Conservation (phyloP, 1,139 yeast genomes). For the Pichia sp. region DNA sequence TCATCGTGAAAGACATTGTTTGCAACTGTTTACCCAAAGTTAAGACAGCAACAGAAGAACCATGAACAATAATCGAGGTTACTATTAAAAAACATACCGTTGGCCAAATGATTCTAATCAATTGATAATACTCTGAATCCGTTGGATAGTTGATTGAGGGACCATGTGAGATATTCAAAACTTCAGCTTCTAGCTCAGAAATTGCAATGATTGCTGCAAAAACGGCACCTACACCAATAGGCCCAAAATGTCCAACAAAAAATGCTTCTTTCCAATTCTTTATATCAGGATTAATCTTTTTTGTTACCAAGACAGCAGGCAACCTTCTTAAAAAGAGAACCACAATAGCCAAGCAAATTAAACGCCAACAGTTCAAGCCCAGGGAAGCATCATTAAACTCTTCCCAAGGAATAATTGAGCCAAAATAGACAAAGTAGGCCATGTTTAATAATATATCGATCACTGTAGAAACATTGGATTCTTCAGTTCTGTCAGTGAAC, state of each 20-base stretch:
- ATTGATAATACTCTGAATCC: slow-evolving; percentile 54
- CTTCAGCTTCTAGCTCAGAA: slow-evolving; percentile 58
- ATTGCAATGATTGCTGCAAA: slow-evolving; percentile 85
- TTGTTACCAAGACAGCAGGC: slow-evolving; percentile 75
- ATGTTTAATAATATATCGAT: slow-evolving; percentile 78
- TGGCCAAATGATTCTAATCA: slow-evolving; percentile 83
- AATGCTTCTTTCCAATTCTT: slow-evolving; percentile 93
- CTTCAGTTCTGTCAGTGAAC: slow-evolving; percentile 82
- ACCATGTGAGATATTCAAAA: slow-evolving; percentile 39
- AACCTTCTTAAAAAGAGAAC: slow-evolving; percentile 77
- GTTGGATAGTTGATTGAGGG: slow-evolving; percentile 52
- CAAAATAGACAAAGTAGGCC: slow-evolving; percentile 88
- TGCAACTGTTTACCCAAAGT: slow-evolving; percentile 77
- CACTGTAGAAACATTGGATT: slow-evolving; percentile 86
- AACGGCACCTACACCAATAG: slow-evolving; percentile 96
- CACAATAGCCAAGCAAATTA: slow-evolving; percentile 73
- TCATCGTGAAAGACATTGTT: slow-evolving; percentile 88
- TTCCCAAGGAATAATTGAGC: slow-evolving; percentile 92
- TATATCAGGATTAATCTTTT: slow-evolving; percentile 84
- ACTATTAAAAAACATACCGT: slow-evolving; percentile 77
- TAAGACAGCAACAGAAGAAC: slow-evolving; percentile 92
- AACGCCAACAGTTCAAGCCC: slow-evolving; percentile 80
- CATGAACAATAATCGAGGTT: slow-evolving; percentile 87
- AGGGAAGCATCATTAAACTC: slow-evolving; percentile 58
- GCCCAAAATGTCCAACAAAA: slow-evolving; percentile 96